Base-by-base conservation (phyloP, 2,329 filamentous ascomycete species). In the Ceratocystis cacaofunesta region DNA sequence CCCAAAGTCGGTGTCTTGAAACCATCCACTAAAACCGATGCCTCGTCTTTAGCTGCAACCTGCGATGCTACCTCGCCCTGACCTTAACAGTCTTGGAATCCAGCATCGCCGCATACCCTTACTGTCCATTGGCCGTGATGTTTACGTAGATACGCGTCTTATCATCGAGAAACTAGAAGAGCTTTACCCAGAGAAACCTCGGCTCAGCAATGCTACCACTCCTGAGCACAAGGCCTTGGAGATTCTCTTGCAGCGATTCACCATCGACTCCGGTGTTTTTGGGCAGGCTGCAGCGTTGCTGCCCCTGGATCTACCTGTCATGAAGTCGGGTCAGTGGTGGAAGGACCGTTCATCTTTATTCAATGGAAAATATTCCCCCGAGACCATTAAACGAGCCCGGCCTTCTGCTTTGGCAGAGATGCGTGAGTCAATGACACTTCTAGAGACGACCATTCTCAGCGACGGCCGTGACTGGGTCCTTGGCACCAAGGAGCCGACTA, bases 81-180 rank as follows among this genome's bases (percentile, higher is more conserved):
- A 88, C 71, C 71, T 89, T 15, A 73, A 76, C 19, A 75, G 76
- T 1, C 78, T 90, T 15, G 85, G 84, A 30, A 78, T 89, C 65
- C 75, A 77, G 5, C 86, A 91, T 74, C 81, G 87, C 3, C 85
- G 87, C 66, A 89, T 89, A 66, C 87, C 87, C 1, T 71, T 90
- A 62, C 74, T 90, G 62, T 75, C 83, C 25, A 84, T 89, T 69
- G 86, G 85, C 17, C 78, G 81, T 5, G 82, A 88, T 71, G 75
- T 90, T 55, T 90, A 89, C 75, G 76, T 83, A 68, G 87, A 90
- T 76, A 85, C 85, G 1, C 82, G 85, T 2, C 79, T 89, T 25
- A 89, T 90, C 70, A 73, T 90, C 22, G 73, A 74, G 30, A 86
- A 84, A 72, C 81, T 90, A 1, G 84, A 89, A 70, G 70, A 75